phyloP scores from a whole-genome alignment of 352 stramenopile genomes.

The Phytophthora boehmeriae region DNA sequence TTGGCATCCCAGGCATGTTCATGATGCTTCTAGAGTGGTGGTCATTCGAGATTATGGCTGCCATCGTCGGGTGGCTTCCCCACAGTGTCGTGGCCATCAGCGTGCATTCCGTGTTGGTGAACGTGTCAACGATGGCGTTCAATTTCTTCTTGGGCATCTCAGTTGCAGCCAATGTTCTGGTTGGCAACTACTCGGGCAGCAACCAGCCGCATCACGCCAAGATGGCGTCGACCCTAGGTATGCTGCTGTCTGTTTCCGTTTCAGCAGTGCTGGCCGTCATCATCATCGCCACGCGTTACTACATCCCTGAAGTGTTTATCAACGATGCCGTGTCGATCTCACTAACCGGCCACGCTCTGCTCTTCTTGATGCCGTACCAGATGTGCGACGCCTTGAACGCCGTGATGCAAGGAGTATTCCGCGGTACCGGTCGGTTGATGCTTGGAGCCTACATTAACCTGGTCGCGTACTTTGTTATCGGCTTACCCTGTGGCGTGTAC shows the following conservation, averaged over 20 bases:
- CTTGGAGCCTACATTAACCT: conserved; percentile 68
- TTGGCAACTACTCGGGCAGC: conserved; percentile 80
- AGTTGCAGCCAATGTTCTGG: conserved; percentile 80
- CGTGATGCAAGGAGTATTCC: conserved; percentile 80
- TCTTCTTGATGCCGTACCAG: conserved; percentile 73
- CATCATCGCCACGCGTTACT: conserved; percentile 49
- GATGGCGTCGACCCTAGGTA: conserved; percentile 69
- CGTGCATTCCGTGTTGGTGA: conserved; percentile 76
- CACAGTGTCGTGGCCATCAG: conserved; percentile 71
- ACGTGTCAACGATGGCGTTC: conserved; percentile 67
- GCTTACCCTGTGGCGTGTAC: conserved; percentile 62
- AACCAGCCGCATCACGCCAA: conserved; percentile 87
- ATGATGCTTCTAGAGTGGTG: conserved; percentile 85
- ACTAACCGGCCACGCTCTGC: conserved; percentile 50
- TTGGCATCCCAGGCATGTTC: conserved; percentile 73
- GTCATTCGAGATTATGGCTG: conserved; percentile 83
- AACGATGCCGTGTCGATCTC: conserved; percentile 63
- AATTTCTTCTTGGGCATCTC: conserved; percentile 85
- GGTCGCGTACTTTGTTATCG: conserved; percentile 75
- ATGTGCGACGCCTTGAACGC: conserved; percentile 73
- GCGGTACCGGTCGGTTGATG: conserved; percentile 61
- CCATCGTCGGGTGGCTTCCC: conserved; percentile 63
- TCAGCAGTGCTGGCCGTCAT: conserved; percentile 46
- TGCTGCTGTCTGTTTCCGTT: conserved; percentile 57
- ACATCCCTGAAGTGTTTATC: conserved; percentile 72